Base-by-base conservation (phyloP, 176 grass and related monocot genomes). In the Aegilops speltoides region DNA sequence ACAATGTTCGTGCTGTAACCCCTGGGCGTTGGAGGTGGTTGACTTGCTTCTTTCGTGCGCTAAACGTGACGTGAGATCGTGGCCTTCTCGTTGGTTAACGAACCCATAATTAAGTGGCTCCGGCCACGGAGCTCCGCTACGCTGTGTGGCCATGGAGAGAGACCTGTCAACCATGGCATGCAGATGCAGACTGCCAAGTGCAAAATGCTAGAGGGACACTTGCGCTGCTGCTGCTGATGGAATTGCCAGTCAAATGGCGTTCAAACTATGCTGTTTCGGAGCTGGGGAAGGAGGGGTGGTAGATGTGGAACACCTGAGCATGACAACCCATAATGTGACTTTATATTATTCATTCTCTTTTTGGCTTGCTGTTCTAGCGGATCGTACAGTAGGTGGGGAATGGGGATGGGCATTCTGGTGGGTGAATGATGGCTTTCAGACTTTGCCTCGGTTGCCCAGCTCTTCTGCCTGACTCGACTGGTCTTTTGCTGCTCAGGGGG, bases 1-100 rank as follows among this genome's bases (percentile, higher is more conserved):
- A 78, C 70, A 33, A 77, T 33, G 43, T 13, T 72, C 37, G 23
- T 68, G 38, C 48, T 23, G 15, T 19, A 17, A 17, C 16, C 50
- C 50, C 5, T 41, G 77, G 76, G 64, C 73, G 77, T 77, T 85
- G 78, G 82, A 86, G 65, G 90, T 91, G 64, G 86, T 88, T 91
- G 86, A 88, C 90, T 88, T 36, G 90, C 90, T 72, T 85, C 90
- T 91, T 88, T 78, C 86, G 78, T 88, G 71, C 72, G 22, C 65
- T 82, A 82, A 78, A 78, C 78, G 24, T 82, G 90, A 88, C 83
- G 78, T 86, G 86, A 79, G 86, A 73, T 48, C 54, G 45, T 66
- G 63, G 33, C 82, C 54, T 82, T 59, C 40, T 46, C 31, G 26
- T 22, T 68, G 61, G 36, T 81, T 76, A 80, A 81, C 81, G 7